phyloP scores from a whole-genome alignment of 2,329 filamentous ascomycete genomes.

The Aspergillus awamori region DNA sequence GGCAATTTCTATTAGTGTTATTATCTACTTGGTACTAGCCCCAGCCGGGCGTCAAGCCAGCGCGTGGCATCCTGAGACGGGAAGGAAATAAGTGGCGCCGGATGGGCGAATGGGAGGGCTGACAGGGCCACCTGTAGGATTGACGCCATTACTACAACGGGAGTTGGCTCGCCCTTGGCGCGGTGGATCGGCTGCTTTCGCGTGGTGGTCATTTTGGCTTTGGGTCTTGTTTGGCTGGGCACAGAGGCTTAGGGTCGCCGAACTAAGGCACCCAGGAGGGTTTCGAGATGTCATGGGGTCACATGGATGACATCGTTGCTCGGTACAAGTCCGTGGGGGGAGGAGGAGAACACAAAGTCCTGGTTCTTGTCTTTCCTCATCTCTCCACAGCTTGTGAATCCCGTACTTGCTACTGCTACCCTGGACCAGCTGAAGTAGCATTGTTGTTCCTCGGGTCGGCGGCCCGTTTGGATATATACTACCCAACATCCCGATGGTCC shows the following conservation, averaged over 20 bases:
- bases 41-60: background rate
- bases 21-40: background rate
- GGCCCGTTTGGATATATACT: background rate
- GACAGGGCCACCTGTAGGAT: background rate
- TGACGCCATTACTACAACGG: background rate
- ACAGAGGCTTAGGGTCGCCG: background rate
- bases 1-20: background rate
- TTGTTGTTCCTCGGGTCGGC: background rate
- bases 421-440: background rate
- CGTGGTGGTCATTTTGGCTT: constrained; percentile 8
- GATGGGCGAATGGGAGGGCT: background rate
- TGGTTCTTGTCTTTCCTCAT: background rate
- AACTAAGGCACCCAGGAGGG: background rate
- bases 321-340: background rate
- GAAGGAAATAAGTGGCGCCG: background rate
- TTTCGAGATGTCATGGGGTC: background rate
- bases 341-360: background rate
- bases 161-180: background rate
- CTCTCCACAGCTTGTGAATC: background rate
- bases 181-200: constrained; percentile 6
- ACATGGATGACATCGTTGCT: background rate
- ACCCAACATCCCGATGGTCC: background rate
- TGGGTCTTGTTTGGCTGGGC: constrained; percentile 1
- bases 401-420: background rate
- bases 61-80: constrained; percentile 1